A percentile compares a stretch with the other conserved stretches of the same genome.
Evolutionary conservation across 2,329 filamentous ascomycete genomes (phyloP).

Genomic region (Diaporthe velutina): DNA sequence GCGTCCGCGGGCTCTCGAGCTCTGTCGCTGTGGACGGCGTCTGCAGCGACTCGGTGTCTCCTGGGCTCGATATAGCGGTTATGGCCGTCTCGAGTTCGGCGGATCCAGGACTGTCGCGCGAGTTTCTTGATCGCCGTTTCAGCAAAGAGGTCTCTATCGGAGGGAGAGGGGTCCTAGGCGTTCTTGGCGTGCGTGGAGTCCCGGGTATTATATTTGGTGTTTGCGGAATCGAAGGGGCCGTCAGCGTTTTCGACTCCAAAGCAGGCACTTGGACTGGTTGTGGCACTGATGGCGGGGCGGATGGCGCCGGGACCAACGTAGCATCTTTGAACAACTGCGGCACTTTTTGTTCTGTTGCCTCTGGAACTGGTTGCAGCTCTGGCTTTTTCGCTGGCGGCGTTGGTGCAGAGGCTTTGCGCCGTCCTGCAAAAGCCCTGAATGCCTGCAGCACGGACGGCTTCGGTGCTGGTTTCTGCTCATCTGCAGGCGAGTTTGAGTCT

Average conservation of each 20-base stretch:
- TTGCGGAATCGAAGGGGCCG: background rate
- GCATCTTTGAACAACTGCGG: too few relatives aligned
- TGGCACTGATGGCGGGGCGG: background rate
- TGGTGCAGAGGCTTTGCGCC: background rate
- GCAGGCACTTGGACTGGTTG: background rate
- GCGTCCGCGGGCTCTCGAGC: slow-evolving; percentile 29
- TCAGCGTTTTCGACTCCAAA: background rate
- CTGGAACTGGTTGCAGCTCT: background rate
- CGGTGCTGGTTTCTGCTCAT: background rate
- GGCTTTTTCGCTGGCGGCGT: background rate
- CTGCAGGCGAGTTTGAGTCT: background rate
- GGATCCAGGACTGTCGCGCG: slow-evolving; percentile 1
- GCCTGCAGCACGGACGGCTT: slow-evolving; percentile 23
- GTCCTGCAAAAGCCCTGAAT: slow-evolving; percentile 3
- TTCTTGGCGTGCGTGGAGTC: slow-evolving; percentile 28
- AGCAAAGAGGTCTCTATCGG: slow-evolving; percentile 2
- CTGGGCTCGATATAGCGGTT: slow-evolving; percentile 25
- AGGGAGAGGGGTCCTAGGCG: slow-evolving; percentile 11
- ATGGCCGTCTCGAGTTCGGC: slow-evolving; percentile 35
- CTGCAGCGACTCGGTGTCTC: slow-evolving; percentile 28
- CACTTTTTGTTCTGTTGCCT: background rate
- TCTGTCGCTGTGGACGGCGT: slow-evolving; percentile 38
- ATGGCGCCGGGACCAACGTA: background rate
- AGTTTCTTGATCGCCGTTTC: background rate
- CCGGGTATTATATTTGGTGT: background rate